Evolutionary conservation across 1,139 yeast species (phyloP), one percentile per base, ranked within the genome.

Genomic region (Geotrichum siamense): DNA sequence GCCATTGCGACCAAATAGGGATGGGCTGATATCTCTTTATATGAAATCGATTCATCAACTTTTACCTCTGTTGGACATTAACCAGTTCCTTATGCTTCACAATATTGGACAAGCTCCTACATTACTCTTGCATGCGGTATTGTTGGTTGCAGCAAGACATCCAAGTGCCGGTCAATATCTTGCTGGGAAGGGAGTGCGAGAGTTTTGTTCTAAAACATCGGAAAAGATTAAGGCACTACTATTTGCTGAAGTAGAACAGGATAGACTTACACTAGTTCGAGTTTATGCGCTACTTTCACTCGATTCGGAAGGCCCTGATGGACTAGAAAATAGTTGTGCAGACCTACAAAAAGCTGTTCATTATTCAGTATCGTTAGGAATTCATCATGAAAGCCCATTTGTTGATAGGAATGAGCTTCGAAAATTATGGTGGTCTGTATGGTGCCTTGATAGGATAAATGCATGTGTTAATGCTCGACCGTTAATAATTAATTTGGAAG

Each of bases 241-340:
- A 42, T 69, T 63, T 28, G 68, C 70, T n/a, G 62, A 68, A 35
- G 70, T 70, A 13, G 72, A 68, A 45, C 65, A 63, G 31, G 72
- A 69, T 40, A 57, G 69, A 39, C 55, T 68, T 43, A 60, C 69
- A 1, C 51, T 69, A 26, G 62, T 68, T 25, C 58, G 69, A 3
- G 63, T 65, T 2, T 63, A 66, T 44, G 63, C 63, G 4, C 59
- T 63, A 35, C 41, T 56, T 22, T 51, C 56, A 1, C 42, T 61
- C 20, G 63, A 61, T 37, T 53, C 62, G 4, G 65, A 63, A 44
- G 67, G 67, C 2, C 65, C 67, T 2, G 63, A 60, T 38, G 73
- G 74, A 2, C 58, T 61, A 36, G 72, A 69, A 43, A 64, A 66
- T 44, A 59, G 65, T 35, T 64, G 71, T 33, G 60, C 61, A 10